phyloP scores from a whole-genome alignment of 2,329 filamentous ascomycete genomes.

The Pseudocercospora fijiensis region DNA sequence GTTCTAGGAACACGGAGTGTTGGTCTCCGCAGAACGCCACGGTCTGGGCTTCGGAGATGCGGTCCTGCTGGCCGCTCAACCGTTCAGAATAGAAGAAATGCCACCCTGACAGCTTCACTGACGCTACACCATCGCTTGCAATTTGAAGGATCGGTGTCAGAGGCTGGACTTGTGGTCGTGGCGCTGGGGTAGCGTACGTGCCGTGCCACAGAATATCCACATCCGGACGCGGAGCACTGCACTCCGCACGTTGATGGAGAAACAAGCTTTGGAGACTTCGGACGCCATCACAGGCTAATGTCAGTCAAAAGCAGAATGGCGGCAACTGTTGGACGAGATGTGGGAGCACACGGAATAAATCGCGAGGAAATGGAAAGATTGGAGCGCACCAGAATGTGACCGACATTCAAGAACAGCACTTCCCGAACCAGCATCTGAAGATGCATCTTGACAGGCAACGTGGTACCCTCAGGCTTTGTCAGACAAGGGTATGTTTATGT shows the following conservation, averaged over 20 bases:
- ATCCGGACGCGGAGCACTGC: conserved; percentile 12
- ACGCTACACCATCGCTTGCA: neutral
- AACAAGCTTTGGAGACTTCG: conserved; percentile 12
- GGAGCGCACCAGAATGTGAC: neutral
- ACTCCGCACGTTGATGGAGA: conserved; percentile 8
- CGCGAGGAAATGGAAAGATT: neutral
- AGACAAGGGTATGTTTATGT: neutral
- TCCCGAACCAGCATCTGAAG: neutral
- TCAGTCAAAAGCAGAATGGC: neutral
- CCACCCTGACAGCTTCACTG: neutral
- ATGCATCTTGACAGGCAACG: neutral
- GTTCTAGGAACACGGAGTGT: conserved; percentile 10
- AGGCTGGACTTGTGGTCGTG: conserved; percentile 7
- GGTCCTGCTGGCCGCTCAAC: conserved; percentile 12
- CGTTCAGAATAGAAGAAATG: neutral
- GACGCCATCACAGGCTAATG: neutral
- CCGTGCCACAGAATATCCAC: conserved; percentile 9
- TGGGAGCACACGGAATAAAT: neutral
- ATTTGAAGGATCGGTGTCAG: conserved; percentile 1
- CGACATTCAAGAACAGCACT: neutral
- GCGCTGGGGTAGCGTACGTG: conserved; percentile 7
- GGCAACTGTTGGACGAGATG: neutral
- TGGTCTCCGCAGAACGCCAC: conserved; percentile 9
- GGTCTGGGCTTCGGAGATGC: conserved; percentile 9
- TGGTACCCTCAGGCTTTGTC: neutral